Conservation (phyloP, 495 filamentous ascomycete genomes). For the Penicillium pulvis region DNA sequence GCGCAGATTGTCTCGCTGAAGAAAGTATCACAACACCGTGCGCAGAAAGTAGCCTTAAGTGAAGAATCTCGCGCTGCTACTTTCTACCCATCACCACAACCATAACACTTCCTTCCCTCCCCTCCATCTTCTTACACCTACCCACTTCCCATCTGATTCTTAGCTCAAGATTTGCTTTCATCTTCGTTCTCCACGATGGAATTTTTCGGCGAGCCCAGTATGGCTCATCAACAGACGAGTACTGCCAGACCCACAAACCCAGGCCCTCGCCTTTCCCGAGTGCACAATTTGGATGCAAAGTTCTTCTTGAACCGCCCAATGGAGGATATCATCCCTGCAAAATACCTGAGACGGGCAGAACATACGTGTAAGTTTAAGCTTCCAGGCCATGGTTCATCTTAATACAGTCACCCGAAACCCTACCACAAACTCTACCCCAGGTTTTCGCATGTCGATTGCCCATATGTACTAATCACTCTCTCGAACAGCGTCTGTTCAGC, state of each 20-base stretch:
- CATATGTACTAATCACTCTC: neutral
- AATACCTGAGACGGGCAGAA: slow-evolving; percentile 26
- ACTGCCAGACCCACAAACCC: neutral
- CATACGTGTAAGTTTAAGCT: slow-evolving; percentile 18
- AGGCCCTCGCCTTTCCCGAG: slow-evolving; percentile 9
- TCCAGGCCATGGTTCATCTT: neutral
- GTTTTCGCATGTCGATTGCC: neutral
- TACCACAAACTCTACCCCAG: neutral
- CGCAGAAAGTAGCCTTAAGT: neutral
- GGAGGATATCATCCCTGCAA: slow-evolving; percentile 27
- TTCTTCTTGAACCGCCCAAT: slow-evolving; percentile 24
- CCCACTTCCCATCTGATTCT: neutral
- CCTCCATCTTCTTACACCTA: neutral
- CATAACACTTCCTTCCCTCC: neutral
- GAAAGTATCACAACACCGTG: neutral
- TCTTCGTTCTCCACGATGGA: neutral
- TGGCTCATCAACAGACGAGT: neutral
- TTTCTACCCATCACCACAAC: neutral
- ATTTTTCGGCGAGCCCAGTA: neutral
- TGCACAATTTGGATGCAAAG: slow-evolving; percentile 29
- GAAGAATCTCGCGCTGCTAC: neutral
- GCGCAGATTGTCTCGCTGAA: neutral
- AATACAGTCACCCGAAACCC: neutral
- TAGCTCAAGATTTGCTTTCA: neutral
- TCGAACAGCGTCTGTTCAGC: slow-evolving; percentile 21